Evolutionary conservation across 2,329 filamentous ascomycete genomes (phyloP).

Genomic region (Dactylonectria macrodidyma): DNA sequence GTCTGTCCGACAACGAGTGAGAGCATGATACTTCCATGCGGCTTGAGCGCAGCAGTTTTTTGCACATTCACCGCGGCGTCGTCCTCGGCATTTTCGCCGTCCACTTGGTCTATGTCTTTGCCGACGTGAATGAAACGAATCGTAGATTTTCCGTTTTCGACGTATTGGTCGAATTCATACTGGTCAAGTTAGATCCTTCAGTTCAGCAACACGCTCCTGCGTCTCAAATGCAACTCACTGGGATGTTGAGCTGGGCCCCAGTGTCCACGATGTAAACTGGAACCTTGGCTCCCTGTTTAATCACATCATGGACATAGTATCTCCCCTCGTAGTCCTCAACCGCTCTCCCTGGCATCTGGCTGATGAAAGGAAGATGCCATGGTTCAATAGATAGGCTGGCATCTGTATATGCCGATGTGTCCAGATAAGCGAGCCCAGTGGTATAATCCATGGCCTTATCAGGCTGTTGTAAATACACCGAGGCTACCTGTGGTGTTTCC

Average conservation of each 20-base stretch:
- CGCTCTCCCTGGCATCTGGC: background rate
- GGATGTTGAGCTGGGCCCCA: background rate
- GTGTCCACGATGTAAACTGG: background rate
- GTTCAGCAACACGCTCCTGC: background rate
- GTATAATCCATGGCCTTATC: background rate
- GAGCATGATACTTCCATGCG: background rate
- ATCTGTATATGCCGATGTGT: background rate
- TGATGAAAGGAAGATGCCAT: background rate
- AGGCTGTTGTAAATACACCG: background rate
- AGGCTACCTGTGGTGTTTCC: background rate
- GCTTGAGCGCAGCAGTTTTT: background rate
- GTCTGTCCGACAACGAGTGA: background rate
- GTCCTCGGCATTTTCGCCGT: background rate
- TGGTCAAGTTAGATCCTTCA: background rate
- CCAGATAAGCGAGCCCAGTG: background rate
- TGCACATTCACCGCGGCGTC: background rate
- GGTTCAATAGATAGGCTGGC: background rate
- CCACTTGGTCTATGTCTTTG: background rate
- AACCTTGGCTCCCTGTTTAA: background rate
- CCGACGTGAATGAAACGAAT: conserved; percentile 6
- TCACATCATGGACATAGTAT: background rate
- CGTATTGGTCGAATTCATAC: background rate
- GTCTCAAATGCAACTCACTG: background rate
- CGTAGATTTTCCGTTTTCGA: background rate
- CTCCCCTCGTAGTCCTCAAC: background rate